Evolutionary conservation across 345 rosid genomes (phyloP).

Genomic region (Carallia pectinifolia): DNA sequence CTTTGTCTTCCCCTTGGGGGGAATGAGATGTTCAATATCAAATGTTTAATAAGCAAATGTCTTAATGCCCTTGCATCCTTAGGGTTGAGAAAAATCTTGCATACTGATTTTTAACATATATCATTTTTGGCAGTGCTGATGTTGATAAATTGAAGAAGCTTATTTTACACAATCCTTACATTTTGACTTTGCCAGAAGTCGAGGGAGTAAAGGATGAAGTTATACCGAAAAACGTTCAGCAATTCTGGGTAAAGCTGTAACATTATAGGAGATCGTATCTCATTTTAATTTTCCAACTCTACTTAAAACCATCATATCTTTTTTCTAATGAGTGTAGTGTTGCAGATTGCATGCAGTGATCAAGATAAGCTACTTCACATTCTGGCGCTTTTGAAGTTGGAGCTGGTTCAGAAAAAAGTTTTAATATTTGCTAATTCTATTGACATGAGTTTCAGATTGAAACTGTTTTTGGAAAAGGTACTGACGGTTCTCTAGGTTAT

Average conservation of each 20-base stretch:
- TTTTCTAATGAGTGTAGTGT: slow-evolving; percentile 1
- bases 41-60: no score
- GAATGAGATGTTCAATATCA: not conserved
- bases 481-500: not conserved
- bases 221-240: slow-evolving; percentile 87
- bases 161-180: slow-evolving; percentile 75
- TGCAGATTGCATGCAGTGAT: slow-evolving; percentile 61
- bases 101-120: slow-evolving; percentile 4
- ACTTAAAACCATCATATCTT: no score
- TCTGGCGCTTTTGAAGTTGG: slow-evolving; percentile 79
- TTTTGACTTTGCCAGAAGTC: slow-evolving; percentile 75
- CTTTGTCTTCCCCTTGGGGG: no score
- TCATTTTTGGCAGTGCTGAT: slow-evolving; percentile 61
- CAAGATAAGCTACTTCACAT: slow-evolving; percentile 70
- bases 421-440: slow-evolving; percentile 75
- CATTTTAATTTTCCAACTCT: no score
- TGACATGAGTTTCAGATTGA: slow-evolving; percentile 81
- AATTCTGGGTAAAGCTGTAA: slow-evolving; percentile 63
- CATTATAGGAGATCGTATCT: not conserved
- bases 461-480: slow-evolving; percentile 84
- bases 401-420: slow-evolving; percentile 74
- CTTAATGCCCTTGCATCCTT: not conserved
- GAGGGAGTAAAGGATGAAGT: slow-evolving; percentile 63
- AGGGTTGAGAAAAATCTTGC: slow-evolving; percentile 1
- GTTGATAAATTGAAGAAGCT: slow-evolving; percentile 85